Evolutionary conservation across 495 filamentous ascomycete species (phyloP).

Genomic region (Podospora didyma): DNA sequence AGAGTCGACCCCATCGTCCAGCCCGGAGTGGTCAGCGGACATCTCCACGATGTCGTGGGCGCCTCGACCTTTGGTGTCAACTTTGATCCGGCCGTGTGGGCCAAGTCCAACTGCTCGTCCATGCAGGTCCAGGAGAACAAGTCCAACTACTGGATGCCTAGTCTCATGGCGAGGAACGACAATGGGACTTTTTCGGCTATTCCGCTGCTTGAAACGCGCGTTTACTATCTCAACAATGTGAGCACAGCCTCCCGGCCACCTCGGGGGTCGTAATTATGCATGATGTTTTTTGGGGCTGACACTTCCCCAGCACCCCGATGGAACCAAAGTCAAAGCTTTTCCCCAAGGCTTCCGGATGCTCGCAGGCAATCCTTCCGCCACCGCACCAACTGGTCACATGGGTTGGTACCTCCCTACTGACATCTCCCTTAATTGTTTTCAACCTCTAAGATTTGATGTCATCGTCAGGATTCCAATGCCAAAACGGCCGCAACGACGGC

Average conservation of each 20-base stretch:
- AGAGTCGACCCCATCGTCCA: conserved; percentile 5
- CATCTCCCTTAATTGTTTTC: no score
- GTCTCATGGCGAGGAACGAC: not conserved
- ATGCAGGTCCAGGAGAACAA: conserved; percentile 5
- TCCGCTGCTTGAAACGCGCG: not conserved
- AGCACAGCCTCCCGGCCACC: not conserved
- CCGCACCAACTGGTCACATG: not conserved
- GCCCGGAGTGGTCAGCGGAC: conserved; percentile 1
- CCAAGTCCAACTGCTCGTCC: conserved; percentile 3
- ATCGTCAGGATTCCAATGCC: conserved; percentile 1
- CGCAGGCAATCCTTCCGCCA: conserved; percentile 1
- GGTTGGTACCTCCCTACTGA: conserved; percentile 1
- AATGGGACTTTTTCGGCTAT: conserved; percentile 2
- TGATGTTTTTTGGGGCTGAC: no score
- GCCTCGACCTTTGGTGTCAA: not conserved
- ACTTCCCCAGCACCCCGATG: conserved; percentile 5
- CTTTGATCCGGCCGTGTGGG: not conserved
- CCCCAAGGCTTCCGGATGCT: conserved; percentile 6
- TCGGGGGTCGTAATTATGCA: not conserved
- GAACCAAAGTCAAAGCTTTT: conserved; percentile 2
- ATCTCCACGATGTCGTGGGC: conserved; percentile 2
- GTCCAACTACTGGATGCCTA: conserved; percentile 8
- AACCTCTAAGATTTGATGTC: no score
- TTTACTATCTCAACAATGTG: conserved; percentile 5
- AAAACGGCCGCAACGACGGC: conserved; percentile 2